phyloP scores from a whole-genome alignment of 768 basidiomycete genomes.

The Phylloporus scabripes region DNA sequence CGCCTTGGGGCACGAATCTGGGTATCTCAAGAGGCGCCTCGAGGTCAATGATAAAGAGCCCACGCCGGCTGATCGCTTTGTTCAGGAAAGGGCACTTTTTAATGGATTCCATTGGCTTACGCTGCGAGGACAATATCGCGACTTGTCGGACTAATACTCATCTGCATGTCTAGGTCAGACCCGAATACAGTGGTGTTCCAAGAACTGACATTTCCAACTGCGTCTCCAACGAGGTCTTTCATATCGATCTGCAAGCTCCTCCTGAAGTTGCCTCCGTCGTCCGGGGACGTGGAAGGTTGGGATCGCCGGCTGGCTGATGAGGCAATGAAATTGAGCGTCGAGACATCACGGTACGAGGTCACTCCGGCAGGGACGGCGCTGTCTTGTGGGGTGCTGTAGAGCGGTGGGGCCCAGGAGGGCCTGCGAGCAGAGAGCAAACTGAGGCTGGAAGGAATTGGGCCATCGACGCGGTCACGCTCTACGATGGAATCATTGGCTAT shows the following conservation, averaged over 20 bases:
- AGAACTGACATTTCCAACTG: constrained; percentile 70
- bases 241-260: constrained; percentile 69
- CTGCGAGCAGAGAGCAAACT: constrained; percentile 31
- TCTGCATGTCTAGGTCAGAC: constrained; percentile 39
- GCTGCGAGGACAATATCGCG: constrained; percentile 89
- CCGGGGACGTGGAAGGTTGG: constrained; percentile 15
- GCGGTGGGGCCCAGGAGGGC: constrained; percentile 31
- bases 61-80: constrained; percentile 54
- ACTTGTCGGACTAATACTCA: constrained; percentile 87
- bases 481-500: too few relatives aligned
- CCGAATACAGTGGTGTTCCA: neutral
- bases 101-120: constrained; percentile 37
- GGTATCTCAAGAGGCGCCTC: constrained; percentile 83
- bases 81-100: neutral
- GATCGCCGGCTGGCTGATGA: too few relatives aligned
- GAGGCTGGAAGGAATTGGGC: constrained; percentile 24
- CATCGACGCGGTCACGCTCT: constrained; percentile 1
- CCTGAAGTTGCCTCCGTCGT: constrained; percentile 57
- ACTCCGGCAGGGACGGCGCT: constrained; percentile 7
- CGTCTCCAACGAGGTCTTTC: constrained; percentile 74
- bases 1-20: constrained; percentile 92
- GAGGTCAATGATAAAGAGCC: constrained; percentile 92
- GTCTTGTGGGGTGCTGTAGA: constrained; percentile 25
- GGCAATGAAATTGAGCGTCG: constrained; percentile 8
- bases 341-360: constrained; percentile 30